Percentiles rank a stretch among this genome's conserved stretches.
These are phyloP conservation scores for Ambrosiella xylebori DNA, from an alignment of 2,329 filamentous ascomycete species.

Conservation along the genomic window DNA sequence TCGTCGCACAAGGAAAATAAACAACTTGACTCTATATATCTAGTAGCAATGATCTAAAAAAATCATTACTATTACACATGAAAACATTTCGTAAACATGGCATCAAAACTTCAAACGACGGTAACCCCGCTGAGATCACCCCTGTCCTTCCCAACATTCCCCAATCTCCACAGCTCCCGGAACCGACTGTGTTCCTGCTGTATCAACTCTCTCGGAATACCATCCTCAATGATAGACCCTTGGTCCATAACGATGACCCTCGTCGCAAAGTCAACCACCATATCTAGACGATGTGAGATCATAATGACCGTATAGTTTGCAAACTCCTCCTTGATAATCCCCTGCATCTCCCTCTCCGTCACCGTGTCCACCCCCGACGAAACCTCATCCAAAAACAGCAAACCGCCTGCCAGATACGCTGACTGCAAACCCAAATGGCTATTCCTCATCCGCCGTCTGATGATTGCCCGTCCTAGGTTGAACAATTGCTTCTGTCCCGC, in stretches of 20 bases:
- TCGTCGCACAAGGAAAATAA: neutral
- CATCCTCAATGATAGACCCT: constrained; percentile 27
- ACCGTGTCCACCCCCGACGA: constrained; percentile 25
- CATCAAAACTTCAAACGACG: neutral
- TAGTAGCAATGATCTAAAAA: neutral
- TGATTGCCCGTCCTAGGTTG: constrained; percentile 36
- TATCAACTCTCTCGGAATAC: constrained; percentile 16
- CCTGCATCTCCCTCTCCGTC: constrained; percentile 26
- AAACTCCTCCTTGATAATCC: constrained; percentile 25
- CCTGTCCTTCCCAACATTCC: constrained; percentile 7
- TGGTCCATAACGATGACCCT: constrained; percentile 32
- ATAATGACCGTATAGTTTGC: constrained; percentile 34
- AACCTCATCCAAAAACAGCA: constrained; percentile 28
- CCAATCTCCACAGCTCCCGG: constrained; percentile 18
- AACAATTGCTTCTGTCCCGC: constrained; percentile 49
- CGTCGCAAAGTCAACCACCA: constrained; percentile 34
- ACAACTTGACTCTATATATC: neutral
- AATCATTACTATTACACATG: neutral
- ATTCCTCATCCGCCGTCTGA: constrained; percentile 20
- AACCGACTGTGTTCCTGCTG: constrained; percentile 18
- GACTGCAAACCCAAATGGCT: neutral
- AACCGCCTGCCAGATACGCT: constrained; percentile 13
- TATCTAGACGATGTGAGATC: constrained; percentile 29
- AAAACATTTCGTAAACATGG: neutral
- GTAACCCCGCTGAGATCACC: neutral